Conservation (phyloP, 208 protist genomes). For the Acanthamoeba castellanii region DNA sequence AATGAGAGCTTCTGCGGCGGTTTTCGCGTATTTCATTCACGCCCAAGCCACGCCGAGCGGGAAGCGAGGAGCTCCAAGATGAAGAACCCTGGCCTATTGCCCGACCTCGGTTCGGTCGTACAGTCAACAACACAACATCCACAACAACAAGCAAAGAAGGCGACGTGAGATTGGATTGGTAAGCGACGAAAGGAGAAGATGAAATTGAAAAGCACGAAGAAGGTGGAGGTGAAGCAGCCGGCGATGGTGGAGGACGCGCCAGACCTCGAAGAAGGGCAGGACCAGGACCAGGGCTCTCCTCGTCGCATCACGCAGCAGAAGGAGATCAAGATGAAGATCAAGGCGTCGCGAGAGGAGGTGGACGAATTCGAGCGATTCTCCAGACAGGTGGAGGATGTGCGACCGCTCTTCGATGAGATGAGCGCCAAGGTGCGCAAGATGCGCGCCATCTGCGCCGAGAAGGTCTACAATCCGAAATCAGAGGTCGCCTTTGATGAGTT, state of each 20-base stretch:
- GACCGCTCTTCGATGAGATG: conserved; percentile 36
- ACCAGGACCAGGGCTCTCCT: not conserved
- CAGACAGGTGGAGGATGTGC: not conserved
- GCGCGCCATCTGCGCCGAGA: conserved; percentile 17
- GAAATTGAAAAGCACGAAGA: conserved; percentile 21
- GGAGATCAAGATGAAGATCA: conserved; percentile 40
- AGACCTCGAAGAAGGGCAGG: not conserved
- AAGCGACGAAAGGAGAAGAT: not conserved
- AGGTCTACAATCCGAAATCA: not conserved
- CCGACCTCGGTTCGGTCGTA: not conserved
- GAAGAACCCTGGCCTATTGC: not conserved
- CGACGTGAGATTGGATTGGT: too few species aligned
- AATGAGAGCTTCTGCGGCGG: not conserved
- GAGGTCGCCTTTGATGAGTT: not conserved
- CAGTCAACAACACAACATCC: not conserved
- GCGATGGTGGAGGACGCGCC: not conserved
- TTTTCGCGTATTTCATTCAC: not conserved
- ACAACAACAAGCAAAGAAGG: not conserved
- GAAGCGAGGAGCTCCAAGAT: not conserved
- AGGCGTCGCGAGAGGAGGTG: conserved; percentile 8
- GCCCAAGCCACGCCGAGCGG: not conserved
- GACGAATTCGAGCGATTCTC: conserved; percentile 50
- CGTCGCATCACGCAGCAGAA: not conserved
- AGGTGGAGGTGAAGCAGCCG: not conserved
- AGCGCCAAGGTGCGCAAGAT: conserved; percentile 14